Evolutionary conservation across 1,284 basidiomycete genomes (phyloP), one percentile per base, ranked within the genome.

Genomic region (Termitomyces sp.): DNA sequence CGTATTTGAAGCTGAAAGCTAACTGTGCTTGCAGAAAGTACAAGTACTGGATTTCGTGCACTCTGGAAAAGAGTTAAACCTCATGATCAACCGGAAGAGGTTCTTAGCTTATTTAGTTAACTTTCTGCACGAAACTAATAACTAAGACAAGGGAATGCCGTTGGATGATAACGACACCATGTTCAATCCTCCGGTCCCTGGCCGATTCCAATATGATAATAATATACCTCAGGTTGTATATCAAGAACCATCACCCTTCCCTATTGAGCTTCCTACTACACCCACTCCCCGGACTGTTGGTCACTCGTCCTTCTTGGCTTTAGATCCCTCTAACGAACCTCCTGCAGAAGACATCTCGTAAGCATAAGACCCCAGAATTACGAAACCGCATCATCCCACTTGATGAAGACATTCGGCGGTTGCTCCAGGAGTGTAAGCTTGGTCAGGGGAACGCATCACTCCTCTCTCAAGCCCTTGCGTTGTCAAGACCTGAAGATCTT

Each of bases 371-470:
- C 6, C 43, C 76, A 39, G 55, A 57, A 1, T 66, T 30, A 39
- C 38, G 38, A 39, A 39, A 39, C n/a, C 38, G 38, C 38, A 39
- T 39, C 38, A 39, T 39, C 1, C n/a, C 66, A 0, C 77, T 69
- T 3, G 86, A 90, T 41, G 88, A 91, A 63, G 88, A 91, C 64
- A 89, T 90, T 55, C 78, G 85, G 5, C 77, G 87, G 10, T 67
- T 92, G 49, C 83, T 88, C 65, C 83, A 89, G 62, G 90, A 92
- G 65, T 92, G 89, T 68, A 82, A 82, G 61, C 81, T 90, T 52
- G 89, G 84, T 6, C 75, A 77, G 45, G 85, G 84, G 6, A 91
- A 91, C 62, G 88, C 90, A 0, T 67, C 72, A 39, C 57, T 92
- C 7, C 71, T 92, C 2, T 78, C 79, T 7, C 80, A 91, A 63